Evolutionary conservation across 2,329 filamentous ascomycete genomes (phyloP), one percentile per base, ranked within the genome.

Genomic region (Aspergillus candidus): DNA sequence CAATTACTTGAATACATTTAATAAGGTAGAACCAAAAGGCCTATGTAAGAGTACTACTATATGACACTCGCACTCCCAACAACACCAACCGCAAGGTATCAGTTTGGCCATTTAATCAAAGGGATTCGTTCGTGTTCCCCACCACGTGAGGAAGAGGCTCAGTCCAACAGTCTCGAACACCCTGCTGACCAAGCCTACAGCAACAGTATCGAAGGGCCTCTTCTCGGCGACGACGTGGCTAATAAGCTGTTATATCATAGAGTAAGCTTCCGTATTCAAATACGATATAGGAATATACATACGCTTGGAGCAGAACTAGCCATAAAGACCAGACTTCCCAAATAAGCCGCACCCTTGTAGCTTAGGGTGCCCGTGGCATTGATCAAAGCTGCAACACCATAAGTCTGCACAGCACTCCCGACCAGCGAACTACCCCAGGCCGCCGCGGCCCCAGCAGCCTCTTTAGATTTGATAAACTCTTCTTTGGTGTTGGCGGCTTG

Each of bases 281-380:
- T 30, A 43, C n/a, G n/a, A 8, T 18, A 31, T 33, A 34, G 39
- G 8, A 34, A 11, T 12, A 15, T 17, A 79, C 83, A 56, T 82
- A 94, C 88, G 48, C 82, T 82, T 55, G 91, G 91, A 61, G 89
- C 90, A 61, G 88, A 83, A 57, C 84, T 90, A 57, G 91, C 91
- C 54, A 89, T 78, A 78, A 97, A 97, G 76, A 97, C 86, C 67
- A 97, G 75, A 49, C 78, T 78, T 56, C 93, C 93, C 49, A 97
- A 78, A 75, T 96, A 97, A 44, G 91, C 88, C 52, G 93, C 89
- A 58, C 93, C 93, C 81, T 95, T 97, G 78, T 97, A 97, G 73
- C 81, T 89, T 53, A 97, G 77, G 43, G 91, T 96, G 55, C 88
- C 90, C 34, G 91, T 97, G 55, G 90, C 89, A 70, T 97, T 97